phyloP scores from a whole-genome alignment of 352 stramenopile species.

The Phytophthora cryptogea region DNA sequence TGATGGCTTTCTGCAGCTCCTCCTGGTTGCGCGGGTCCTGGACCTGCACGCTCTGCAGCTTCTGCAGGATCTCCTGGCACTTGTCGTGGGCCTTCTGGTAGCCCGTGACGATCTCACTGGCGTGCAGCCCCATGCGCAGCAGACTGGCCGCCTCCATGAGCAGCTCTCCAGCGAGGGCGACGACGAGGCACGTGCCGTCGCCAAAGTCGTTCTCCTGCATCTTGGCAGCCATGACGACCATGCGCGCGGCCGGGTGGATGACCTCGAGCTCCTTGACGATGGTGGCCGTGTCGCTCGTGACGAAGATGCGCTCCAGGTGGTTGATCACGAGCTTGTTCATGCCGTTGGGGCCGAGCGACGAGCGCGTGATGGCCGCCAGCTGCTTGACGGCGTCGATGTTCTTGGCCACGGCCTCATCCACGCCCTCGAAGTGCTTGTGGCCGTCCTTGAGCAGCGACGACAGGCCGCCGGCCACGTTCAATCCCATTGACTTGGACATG shows the following conservation, averaged over 20 bases:
- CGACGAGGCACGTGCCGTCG: slow-evolving; percentile 97
- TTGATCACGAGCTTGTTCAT: slow-evolving; percentile 99
- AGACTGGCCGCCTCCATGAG: slow-evolving; percentile 96
- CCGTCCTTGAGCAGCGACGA: slow-evolving; percentile 98
- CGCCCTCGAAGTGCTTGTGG: slow-evolving; percentile 95
- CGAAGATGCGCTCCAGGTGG: slow-evolving; percentile 99
- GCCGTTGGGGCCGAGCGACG: slow-evolving; percentile 98
- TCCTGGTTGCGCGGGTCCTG: slow-evolving; percentile 82
- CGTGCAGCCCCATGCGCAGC: slow-evolving; percentile 97
- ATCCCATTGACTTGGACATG: slow-evolving; percentile 94
- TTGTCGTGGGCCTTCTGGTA: slow-evolving; percentile 97
- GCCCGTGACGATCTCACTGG: slow-evolving; percentile 97
- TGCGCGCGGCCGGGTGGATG: slow-evolving; percentile 98
- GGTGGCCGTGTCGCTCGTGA: slow-evolving; percentile 98
- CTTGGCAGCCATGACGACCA: slow-evolving; percentile 97
- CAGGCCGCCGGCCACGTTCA: slow-evolving; percentile 96
- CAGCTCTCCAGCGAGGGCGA: slow-evolving; percentile 97
- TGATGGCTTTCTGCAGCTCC: slow-evolving; percentile 91
- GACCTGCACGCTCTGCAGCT: slow-evolving; percentile 80
- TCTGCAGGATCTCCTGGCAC: slow-evolving; percentile 92
- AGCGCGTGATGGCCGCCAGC: slow-evolving; percentile 96
- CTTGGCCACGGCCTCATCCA: slow-evolving; percentile 96
- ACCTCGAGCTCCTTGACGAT: slow-evolving; percentile 99
- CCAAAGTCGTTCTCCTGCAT: slow-evolving; percentile 98
- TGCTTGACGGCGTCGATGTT: slow-evolving; percentile 99